phyloP scores from a whole-genome alignment of 1,284 basidiomycete species.

The Trametes sp. region DNA sequence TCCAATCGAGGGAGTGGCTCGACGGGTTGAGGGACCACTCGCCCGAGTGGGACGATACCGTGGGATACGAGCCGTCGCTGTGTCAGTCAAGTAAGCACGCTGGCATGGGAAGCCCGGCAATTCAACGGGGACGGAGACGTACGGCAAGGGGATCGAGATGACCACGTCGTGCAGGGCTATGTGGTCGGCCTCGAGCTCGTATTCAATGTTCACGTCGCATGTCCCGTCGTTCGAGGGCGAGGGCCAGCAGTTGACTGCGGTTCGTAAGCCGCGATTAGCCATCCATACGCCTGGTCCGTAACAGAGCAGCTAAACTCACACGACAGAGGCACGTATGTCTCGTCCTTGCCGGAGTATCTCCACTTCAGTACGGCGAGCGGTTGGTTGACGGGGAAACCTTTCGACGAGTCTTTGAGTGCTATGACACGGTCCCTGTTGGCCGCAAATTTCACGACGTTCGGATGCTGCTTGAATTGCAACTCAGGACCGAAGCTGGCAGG shows the following conservation, averaged over 20 bases:
- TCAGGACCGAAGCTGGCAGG: slow-evolving; percentile 72
- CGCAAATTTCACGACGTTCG: slow-evolving; percentile 90
- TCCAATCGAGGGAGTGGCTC: slow-evolving; percentile 87
- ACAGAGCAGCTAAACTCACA: slow-evolving; percentile 60
- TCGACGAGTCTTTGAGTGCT: slow-evolving; percentile 84
- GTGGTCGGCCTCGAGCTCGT: slow-evolving; percentile 90
- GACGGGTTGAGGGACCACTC: slow-evolving; percentile 85
- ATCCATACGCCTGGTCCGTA: not conserved
- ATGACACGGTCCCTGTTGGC: slow-evolving; percentile 77
- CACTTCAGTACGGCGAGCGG: slow-evolving; percentile 91
- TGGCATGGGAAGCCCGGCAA: slow-evolving; percentile 1
- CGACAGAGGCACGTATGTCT: slow-evolving; percentile 89
- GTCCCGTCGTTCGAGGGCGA: slow-evolving; percentile 89
- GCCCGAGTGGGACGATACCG: slow-evolving; percentile 80
- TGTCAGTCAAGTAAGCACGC: slow-evolving; percentile 14
- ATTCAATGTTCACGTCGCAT: slow-evolving; percentile 95
- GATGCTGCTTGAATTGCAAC: slow-evolving; percentile 96
- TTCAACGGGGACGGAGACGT: slow-evolving; percentile 51
- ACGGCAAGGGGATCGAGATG: slow-evolving; percentile 94
- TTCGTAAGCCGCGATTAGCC: slow-evolving; percentile 17
- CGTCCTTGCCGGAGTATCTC: slow-evolving; percentile 92
- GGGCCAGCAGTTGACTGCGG: slow-evolving; percentile 94
- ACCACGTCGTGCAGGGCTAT: slow-evolving; percentile 85
- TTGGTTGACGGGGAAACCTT: slow-evolving; percentile 90
- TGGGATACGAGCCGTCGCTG: slow-evolving; percentile 85